Evolutionary conservation across 108 stramenopile genomes (phyloP).

Genomic region (Stephanodiscus minutulus): DNA sequence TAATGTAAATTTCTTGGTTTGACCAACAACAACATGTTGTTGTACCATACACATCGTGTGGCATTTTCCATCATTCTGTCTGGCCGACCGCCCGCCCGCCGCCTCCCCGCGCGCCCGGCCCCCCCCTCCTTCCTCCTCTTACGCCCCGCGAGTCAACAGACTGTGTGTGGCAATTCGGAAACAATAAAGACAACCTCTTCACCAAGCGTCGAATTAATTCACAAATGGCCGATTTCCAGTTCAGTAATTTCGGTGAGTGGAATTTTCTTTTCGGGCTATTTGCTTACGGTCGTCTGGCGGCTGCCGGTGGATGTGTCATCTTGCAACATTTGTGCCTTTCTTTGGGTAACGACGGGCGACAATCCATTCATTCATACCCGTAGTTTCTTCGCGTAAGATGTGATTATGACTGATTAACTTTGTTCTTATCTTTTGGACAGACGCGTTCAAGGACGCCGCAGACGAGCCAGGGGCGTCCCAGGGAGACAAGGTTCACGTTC

Average conservation of each 20-base stretch:
- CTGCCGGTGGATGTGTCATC: not conserved
- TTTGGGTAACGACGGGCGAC: not conserved
- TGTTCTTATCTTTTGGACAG: conserved; percentile 39
- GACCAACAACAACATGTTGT: too few relatives aligned
- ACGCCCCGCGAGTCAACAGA: too few relatives aligned
- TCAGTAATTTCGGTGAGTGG: conserved; percentile 35
- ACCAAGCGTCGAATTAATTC: not conserved
- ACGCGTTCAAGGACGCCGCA: conserved; percentile 88
- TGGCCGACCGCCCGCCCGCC: too few relatives aligned
- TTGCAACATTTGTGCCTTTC: not conserved
- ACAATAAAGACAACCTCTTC: too few relatives aligned
- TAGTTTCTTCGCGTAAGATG: not conserved
- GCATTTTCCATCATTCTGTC: too few relatives aligned
- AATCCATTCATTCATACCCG: not conserved
- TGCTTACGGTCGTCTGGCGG: not conserved
- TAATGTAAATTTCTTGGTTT: too few relatives aligned
- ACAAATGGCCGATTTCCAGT: conserved; percentile 22
- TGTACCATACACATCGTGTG: too few relatives aligned
- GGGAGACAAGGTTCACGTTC: conserved; percentile 95
- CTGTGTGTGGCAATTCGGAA: too few relatives aligned
- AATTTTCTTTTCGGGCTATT: not conserved
- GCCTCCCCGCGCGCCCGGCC: too few relatives aligned
- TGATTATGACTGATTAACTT: not conserved
- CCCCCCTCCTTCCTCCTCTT: too few relatives aligned
- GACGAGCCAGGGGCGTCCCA: conserved; percentile 66